Evolutionary conservation across 176 grass and related monocot species (phyloP).

Genomic region (Triticum aestivum): IWGSC_CS_RefSeq_v2.1 NC_057802.1:174195594-174196093

Average conservation of each 20-base stretch:
- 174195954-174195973: slow-evolving; percentile 43
- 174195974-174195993: slow-evolving; percentile 59
- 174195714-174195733: too few species aligned
- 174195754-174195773: not conserved
- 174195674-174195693: too few species aligned
- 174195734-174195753: not conserved
- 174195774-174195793: not conserved
- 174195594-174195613: too few species aligned
- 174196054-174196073: not conserved
- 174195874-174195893: not conserved
- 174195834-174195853: not conserved
- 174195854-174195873: not conserved
- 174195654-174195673: too few species aligned
- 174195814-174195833: not conserved
- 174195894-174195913: slow-evolving; percentile 14
- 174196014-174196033: slow-evolving; percentile 31
- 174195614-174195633: too few species aligned
- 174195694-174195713: too few species aligned
- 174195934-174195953: slow-evolving; percentile 69
- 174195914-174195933: slow-evolving; percentile 55
- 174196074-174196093: not conserved
- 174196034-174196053: not conserved
- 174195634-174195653: too few species aligned
- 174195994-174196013: slow-evolving; percentile 59
- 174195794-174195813: not conserved